These are phyloP conservation scores for Rhynchospora tenuis DNA, from an alignment of 176 grass and related monocot genomes.

Conservation along the genomic window DNA sequence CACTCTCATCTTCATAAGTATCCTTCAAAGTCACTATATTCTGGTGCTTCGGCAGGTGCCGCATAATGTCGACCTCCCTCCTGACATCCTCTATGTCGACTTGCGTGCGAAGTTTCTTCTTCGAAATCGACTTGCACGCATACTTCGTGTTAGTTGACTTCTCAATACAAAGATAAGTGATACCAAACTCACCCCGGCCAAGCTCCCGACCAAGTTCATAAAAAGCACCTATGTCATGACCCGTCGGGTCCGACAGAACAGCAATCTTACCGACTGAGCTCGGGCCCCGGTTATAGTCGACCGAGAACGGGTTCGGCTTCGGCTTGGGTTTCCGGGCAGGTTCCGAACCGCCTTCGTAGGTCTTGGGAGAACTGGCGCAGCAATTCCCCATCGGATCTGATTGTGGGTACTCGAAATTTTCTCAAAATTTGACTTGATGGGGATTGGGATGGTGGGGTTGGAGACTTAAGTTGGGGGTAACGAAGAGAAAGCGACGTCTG, in stretches of 20 bases:
- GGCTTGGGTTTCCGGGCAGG: neutral
- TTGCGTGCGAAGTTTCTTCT: constrained; percentile 32
- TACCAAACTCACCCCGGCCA: constrained; percentile 33
- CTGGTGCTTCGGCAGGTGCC: constrained; percentile 60
- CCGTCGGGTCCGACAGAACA: neutral
- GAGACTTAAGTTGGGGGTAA: neutral
- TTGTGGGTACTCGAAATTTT: neutral
- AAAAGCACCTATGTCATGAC: neutral
- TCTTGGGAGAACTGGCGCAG: constrained; percentile 3
- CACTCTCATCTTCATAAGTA: constrained; percentile 80
- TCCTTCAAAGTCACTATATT: constrained; percentile 88
- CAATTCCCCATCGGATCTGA: constrained; percentile 21
- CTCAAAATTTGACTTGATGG: neutral
- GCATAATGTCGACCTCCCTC: constrained; percentile 97
- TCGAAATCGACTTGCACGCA: constrained; percentile 31
- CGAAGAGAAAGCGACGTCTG: neutral
- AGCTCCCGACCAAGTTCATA: constrained; percentile 23
- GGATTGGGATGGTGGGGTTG: neutral
- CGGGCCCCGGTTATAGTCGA: neutral
- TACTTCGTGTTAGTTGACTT: constrained; percentile 12
- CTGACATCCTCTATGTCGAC: constrained; percentile 92
- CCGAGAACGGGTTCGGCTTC: constrained; percentile 11
- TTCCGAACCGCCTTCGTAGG: neutral
- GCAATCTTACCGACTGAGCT: neutral
- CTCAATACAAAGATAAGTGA: constrained; percentile 33